A percentile compares a stretch with the other conserved stretches of the same genome.
Conservation (phyloP, 345 rosid species). For the Linum usitatissimum region DNA sequence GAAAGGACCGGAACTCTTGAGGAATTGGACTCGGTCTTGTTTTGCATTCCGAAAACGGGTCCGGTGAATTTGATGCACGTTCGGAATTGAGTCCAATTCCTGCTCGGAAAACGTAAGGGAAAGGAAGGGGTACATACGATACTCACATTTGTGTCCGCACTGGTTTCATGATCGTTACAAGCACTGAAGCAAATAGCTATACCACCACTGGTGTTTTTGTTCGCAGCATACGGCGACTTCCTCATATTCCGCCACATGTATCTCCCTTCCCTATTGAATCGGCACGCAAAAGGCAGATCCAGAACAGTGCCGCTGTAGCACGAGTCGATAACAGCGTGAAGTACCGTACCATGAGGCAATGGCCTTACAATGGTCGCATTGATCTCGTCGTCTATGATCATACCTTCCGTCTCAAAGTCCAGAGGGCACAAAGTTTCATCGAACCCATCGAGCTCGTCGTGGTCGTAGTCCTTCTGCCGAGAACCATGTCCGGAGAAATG, state of each 20-base stretch:
- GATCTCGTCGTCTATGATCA: constrained; percentile 82
- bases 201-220: constrained; percentile 94
- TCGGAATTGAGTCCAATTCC: no score
- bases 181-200: constrained; percentile 85
- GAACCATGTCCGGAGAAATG: constrained; percentile 89
- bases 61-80: no score
- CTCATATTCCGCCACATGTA: constrained; percentile 80
- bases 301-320: constrained; percentile 88
- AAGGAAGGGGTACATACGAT: no score
- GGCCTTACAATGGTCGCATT: constrained; percentile 68
- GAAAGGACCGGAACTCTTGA: no score
- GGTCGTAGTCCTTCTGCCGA: constrained; percentile 45
- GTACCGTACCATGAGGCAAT: constrained; percentile 74
- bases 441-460: constrained; percentile 76
- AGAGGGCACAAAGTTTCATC: constrained; percentile 83
- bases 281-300: constrained; percentile 73
- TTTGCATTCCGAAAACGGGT: no score
- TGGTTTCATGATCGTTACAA: constrained; percentile 74
- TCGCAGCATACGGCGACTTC: constrained; percentile 47
- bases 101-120: no score
- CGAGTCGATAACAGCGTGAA: constrained; percentile 81
- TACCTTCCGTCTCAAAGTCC: constrained; percentile 61
- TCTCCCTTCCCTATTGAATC: constrained; percentile 65
- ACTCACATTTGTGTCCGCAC: constrained; percentile 44
- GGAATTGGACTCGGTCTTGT: no score